Conservation (phyloP, 164 flowering plant species). For the Stephania japonica region DNA sequence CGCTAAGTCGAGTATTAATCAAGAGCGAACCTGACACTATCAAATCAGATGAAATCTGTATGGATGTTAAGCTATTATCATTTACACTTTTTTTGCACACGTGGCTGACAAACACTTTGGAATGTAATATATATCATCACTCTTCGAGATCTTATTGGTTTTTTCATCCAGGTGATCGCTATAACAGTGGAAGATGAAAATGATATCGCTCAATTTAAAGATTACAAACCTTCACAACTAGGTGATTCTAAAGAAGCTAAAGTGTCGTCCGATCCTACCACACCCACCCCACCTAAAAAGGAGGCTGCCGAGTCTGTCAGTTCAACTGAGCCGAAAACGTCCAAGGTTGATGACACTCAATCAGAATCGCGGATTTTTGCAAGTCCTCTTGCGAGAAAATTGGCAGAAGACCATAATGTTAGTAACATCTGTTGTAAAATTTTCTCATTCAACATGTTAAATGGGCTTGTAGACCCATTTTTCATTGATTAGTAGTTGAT, state of each 20-base stretch:
- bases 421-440: conserved; percentile 11
- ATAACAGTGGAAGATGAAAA: conserved; percentile 96
- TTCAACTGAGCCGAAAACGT: conserved; percentile 39
- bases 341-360: conserved; percentile 41
- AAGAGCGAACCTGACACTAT: too few relatives aligned
- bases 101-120: not conserved
- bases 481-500: not conserved
- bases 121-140: too few relatives aligned
- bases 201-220: conserved; percentile 67
- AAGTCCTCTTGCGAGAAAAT: conserved; percentile 85
- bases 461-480: not conserved
- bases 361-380: conserved; percentile 68
- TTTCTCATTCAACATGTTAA: not conserved
- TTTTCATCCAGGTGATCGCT: conserved; percentile 59
- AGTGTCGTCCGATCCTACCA: conserved; percentile 34
- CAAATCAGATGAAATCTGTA: too few relatives aligned
- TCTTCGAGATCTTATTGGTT: not conserved
- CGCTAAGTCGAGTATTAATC: too few relatives aligned
- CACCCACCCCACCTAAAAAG: conserved; percentile 42
- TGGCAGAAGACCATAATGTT: conserved; percentile 86
- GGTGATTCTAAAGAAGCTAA: conserved; percentile 33
- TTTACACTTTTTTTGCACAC: too few relatives aligned
- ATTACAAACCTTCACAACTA: conserved; percentile 55
- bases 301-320: conserved; percentile 42
- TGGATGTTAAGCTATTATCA: not conserved